Evolutionary conservation across 179 eudicot species (phyloP).

Genomic region (Beta corolliflora): DNA sequence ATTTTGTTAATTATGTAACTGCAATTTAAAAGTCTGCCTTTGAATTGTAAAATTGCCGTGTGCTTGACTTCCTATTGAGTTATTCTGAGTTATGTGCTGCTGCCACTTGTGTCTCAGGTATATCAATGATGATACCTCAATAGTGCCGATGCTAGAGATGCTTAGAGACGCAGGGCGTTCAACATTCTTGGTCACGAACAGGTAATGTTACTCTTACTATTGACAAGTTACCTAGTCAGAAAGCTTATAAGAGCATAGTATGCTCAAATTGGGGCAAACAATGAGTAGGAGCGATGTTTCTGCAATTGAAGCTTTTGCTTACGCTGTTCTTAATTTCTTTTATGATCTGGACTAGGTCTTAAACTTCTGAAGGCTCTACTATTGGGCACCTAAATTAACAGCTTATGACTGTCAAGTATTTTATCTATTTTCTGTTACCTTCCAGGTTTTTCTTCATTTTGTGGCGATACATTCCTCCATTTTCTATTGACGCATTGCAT

Average conservation of each 20-base stretch:
- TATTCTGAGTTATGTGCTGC: constrained; percentile 21
- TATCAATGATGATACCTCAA: constrained; percentile 75
- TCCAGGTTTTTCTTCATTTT: background rate
- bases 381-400: background rate
- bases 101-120: constrained; percentile 53
- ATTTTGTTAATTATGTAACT: background rate
- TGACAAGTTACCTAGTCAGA: background rate
- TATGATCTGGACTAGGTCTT: background rate
- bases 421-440: background rate
- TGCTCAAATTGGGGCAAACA: background rate
- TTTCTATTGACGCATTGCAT: background rate
- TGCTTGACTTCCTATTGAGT: background rate
- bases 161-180: constrained; percentile 88
- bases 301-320: background rate
- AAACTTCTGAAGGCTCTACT: background rate
- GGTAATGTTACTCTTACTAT: constrained; percentile 45
- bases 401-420: background rate
- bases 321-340: background rate
- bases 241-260: background rate
- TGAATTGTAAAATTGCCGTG: background rate
- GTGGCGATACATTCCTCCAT: too few species aligned
- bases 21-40: background rate
- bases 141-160: constrained; percentile 94
- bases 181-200: constrained; percentile 94
- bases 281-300: background rate